Conservation (phyloP, 805 yeast species). For the Pichia nanzhaoensis region DNA sequence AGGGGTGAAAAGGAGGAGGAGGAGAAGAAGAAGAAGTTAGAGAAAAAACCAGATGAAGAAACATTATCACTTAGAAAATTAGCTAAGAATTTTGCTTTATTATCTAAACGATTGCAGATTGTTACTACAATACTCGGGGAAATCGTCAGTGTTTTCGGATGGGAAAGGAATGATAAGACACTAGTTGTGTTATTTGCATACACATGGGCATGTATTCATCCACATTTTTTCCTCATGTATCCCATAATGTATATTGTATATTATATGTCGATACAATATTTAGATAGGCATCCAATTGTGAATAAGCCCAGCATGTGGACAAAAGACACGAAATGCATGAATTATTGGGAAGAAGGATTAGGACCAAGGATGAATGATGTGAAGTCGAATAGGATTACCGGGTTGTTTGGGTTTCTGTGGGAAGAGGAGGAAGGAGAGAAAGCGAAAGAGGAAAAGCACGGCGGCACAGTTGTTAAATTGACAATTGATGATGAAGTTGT, state of each 20-base stretch:
- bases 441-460: conserved; percentile 8
- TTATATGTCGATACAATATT: conserved; percentile 64
- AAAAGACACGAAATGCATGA: conserved; percentile 16
- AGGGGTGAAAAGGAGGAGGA: background rate
- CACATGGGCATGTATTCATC: conserved; percentile 65
- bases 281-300: conserved; percentile 55
- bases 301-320: conserved; percentile 35
- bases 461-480: background rate
- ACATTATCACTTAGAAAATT: conserved; percentile 49
- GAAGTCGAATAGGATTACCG: conserved; percentile 21
- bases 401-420: conserved; percentile 33
- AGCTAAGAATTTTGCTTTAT: conserved; percentile 48
- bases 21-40: background rate
- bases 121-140: conserved; percentile 26
- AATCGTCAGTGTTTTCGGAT: conserved; percentile 31
- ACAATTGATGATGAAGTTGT: conserved; percentile 11
- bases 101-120: conserved; percentile 49
- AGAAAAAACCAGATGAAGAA: conserved; percentile 1
- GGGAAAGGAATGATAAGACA: conserved; percentile 74
- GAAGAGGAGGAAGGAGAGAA: conserved; percentile 18
- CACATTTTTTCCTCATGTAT: conserved; percentile 55
- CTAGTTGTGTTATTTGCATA: conserved; percentile 50
- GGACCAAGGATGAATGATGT: conserved; percentile 43
- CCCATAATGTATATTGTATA: conserved; percentile 56
- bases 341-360: conserved; percentile 9